Evolutionary conservation across 73 alveolate species (phyloP).

Genomic region (Halteria grandinella): DNA sequence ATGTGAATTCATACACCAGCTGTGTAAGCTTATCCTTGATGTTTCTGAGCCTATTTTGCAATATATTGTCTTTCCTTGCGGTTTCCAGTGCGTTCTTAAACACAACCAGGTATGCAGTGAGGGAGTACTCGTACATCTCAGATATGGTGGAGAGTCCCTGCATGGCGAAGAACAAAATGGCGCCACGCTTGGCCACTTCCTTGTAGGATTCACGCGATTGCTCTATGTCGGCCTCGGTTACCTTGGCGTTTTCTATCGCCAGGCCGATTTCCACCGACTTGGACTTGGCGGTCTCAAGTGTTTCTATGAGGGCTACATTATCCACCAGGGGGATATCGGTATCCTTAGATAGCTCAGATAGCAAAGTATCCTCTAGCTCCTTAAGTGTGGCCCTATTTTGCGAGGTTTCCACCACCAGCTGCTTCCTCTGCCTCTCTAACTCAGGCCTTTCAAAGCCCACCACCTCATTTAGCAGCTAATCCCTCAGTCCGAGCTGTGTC

Average conservation of each 20-base stretch:
- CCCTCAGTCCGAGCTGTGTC: constrained; percentile 97
- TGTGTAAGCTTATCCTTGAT: constrained; percentile 96
- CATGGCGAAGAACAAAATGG: constrained; percentile 99
- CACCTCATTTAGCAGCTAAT: constrained; percentile 98
- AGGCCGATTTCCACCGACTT: constrained; percentile 96
- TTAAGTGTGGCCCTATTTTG: constrained; percentile 92
- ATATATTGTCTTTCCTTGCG: constrained; percentile 97
- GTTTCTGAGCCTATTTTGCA: constrained; percentile 94
- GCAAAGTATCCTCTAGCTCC: constrained; percentile 93
- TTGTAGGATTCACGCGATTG: constrained; percentile 87
- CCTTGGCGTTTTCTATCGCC: constrained; percentile 95
- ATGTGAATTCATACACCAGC: constrained; percentile 97
- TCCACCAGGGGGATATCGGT: constrained; percentile 95
- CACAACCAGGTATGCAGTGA: constrained; percentile 96
- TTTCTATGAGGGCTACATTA: constrained; percentile 93
- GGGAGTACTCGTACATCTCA: constrained; percentile 99
- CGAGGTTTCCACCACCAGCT: constrained; percentile 94
- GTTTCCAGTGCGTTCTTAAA: constrained; percentile 97
- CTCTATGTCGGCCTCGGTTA: constrained; percentile 96
- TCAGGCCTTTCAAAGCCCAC: constrained; percentile 99
- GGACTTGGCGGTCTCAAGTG: constrained; percentile 96
- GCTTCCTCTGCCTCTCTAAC: constrained; percentile 95
- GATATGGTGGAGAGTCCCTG: constrained; percentile 97
- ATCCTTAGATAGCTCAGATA: constrained; percentile 84
- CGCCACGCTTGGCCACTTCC: constrained; percentile 98